A percentile compares a stretch with the other conserved stretches of the same genome.
Conservation (phyloP, 306 rosid genomes). For the Spatholobus suberectus region DNA sequence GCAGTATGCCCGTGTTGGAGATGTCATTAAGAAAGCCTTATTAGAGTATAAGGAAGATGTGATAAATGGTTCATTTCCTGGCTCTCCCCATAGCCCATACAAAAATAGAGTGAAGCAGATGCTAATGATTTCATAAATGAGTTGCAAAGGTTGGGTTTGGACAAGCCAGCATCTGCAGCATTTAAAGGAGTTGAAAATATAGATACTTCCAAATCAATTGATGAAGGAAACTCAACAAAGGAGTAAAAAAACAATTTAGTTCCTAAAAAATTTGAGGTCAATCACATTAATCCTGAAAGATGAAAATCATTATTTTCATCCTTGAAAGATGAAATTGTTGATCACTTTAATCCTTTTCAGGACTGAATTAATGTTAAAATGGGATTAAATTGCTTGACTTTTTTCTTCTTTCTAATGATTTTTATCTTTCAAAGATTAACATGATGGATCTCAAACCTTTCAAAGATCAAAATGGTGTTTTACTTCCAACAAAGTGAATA, state of each 20-base stretch:
- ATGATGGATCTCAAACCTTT: neutral
- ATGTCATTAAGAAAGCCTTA: neutral
- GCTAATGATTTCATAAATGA: neutral
- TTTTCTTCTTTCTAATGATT: neutral
- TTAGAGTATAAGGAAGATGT: neutral
- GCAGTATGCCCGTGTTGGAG: neutral
- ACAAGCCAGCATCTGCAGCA: neutral
- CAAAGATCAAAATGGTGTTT: neutral
- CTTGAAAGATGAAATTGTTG: neutral
- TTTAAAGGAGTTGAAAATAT: neutral
- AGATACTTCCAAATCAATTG: neutral
- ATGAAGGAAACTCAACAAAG: neutral
- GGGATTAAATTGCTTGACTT: neutral
- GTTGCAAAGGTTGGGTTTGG: neutral
- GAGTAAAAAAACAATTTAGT: neutral
- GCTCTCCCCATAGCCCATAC: neutral
- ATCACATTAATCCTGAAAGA: neutral
- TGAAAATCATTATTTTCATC: neutral
- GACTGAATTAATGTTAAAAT: neutral
- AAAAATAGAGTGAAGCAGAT: neutral
- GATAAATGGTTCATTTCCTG: conserved; percentile 12
- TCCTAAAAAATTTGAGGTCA: neutral
- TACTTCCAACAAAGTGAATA: neutral
- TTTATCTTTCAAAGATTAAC: neutral
- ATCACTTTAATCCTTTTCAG: neutral